Conservation (phyloP, 768 basidiomycete species). For the Leucocoprinus sp. region DNA sequence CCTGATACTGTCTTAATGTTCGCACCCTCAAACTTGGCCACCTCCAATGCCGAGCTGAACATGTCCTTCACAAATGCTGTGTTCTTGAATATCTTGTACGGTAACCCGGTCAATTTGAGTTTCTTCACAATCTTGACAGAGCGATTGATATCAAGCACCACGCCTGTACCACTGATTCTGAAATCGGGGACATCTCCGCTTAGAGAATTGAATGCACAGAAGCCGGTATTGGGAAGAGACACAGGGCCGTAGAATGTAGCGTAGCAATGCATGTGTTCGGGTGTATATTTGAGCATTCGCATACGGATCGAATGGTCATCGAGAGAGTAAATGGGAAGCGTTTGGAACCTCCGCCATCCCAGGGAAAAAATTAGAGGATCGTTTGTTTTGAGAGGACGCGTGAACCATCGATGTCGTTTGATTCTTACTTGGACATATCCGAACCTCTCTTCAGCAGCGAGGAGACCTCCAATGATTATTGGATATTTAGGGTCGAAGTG, state of each 20-base stretch:
- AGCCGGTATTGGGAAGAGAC: conserved; percentile 87
- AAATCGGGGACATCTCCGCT: conserved; percentile 63
- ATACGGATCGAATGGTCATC: conserved; percentile 98
- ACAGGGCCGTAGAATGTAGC: conserved; percentile 97
- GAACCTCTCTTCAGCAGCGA: conserved; percentile 84
- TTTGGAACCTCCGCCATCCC: conserved; percentile 98
- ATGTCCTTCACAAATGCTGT: conserved; percentile 98
- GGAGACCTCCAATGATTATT: conserved; percentile 85
- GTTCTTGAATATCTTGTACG: conserved; percentile 98
- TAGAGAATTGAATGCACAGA: conserved; percentile 93
- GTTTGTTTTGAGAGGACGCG: conserved; percentile 88
- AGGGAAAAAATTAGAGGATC: conserved; percentile 93
- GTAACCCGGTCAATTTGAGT: conserved; percentile 89
- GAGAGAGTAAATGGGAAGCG: conserved; percentile 87
- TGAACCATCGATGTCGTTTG: conserved; percentile 94
- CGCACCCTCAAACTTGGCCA: conserved; percentile 99
- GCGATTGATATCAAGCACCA: conserved; percentile 88
- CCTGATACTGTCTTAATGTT: conserved; percentile 92
- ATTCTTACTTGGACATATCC: conserved; percentile 93
- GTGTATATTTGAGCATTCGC: conserved; percentile 99
- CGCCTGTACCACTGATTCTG: conserved; percentile 87
- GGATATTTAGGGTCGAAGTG: conserved; percentile 91
- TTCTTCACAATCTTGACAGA: conserved; percentile 97
- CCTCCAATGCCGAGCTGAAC: conserved; percentile 90
- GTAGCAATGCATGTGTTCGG: conserved; percentile 99